Percentiles rank a stretch among this genome's conserved stretches.
Evolutionary conservation across 805 yeast genomes (phyloP).

Genomic region (Clavispora vitiphila): DNA sequence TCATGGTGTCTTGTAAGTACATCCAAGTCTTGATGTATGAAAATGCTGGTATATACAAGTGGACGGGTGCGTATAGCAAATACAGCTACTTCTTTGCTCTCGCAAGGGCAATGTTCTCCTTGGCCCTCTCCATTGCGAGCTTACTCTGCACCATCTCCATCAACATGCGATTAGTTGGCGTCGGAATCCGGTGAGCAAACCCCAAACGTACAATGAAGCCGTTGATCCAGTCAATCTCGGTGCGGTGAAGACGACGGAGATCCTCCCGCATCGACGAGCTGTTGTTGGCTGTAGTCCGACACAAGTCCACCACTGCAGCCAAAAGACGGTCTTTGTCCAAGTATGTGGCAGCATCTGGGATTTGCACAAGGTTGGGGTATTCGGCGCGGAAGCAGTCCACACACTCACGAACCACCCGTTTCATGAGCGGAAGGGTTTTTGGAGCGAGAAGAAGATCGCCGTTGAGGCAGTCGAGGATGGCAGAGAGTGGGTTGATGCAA

Average conservation of each 20-base stretch:
- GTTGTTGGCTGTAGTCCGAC: slow-evolving; percentile 47
- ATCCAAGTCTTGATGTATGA: no score
- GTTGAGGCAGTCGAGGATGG: slow-evolving; percentile 70
- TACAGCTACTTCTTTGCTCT: neutral
- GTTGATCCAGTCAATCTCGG: slow-evolving; percentile 80
- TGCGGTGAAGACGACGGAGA: slow-evolving; percentile 44
- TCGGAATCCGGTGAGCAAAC: slow-evolving; percentile 32
- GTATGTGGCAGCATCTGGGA: slow-evolving; percentile 26
- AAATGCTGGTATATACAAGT: no score
- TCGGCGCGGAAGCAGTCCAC: slow-evolving; percentile 37
- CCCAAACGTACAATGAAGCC: slow-evolving; percentile 70
- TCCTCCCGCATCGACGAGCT: slow-evolving; percentile 73
- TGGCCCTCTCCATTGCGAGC: slow-evolving; percentile 24
- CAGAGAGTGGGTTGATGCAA: slow-evolving; percentile 80
- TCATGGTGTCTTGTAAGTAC: no score
- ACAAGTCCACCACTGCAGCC: slow-evolving; percentile 28
- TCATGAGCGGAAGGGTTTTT: slow-evolving; percentile 29
- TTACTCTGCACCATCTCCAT: slow-evolving; percentile 43
- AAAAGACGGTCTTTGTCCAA: slow-evolving; percentile 33
- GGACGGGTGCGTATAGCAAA: no score
- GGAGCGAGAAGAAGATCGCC: slow-evolving; percentile 57
- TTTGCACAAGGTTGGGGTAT: slow-evolving; percentile 17
- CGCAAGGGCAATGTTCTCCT: slow-evolving; percentile 16
- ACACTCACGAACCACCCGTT: slow-evolving; percentile 41
- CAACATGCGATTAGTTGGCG: slow-evolving; percentile 43